Evolutionary conservation across 2,329 filamentous ascomycete species (phyloP).

Genomic region (Claviceps purpurea): DNA sequence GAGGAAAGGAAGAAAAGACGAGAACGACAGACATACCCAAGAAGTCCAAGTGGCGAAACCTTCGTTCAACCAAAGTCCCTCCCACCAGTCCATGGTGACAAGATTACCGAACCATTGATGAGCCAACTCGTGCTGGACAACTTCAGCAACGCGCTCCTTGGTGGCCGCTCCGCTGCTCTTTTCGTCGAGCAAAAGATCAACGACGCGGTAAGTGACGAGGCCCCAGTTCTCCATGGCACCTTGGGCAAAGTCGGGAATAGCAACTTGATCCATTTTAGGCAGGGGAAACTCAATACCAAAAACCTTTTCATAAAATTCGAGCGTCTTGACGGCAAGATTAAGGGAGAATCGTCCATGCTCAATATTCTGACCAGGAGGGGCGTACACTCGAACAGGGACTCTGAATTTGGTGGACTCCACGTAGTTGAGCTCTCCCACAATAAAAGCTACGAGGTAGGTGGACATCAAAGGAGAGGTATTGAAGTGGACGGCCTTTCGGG

Average conservation of each 20-base stretch:
- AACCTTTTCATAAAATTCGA: conserved; percentile 86
- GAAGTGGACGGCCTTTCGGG: conserved; percentile 71
- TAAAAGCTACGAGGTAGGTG: conserved; percentile 87
- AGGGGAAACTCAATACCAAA: conserved; percentile 52
- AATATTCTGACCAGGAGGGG: conserved; percentile 78
- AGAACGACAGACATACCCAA: conserved; percentile 11
- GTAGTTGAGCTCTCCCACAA: conserved; percentile 86
- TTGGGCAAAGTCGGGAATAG: conserved; percentile 88
- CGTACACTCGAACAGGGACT: conserved; percentile 86
- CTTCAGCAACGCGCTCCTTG: conserved; percentile 87
- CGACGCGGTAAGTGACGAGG: conserved; percentile 84
- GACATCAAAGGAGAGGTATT: conserved; percentile 90
- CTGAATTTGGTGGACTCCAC: conserved; percentile 88
- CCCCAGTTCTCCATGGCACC: conserved; percentile 99
- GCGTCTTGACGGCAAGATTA: conserved; percentile 74
- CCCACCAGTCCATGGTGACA: conserved; percentile 98
- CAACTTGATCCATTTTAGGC: conserved; percentile 50
- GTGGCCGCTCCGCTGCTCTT: conserved; percentile 78
- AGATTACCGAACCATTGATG: conserved; percentile 98
- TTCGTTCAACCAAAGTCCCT: conserved; percentile 92
- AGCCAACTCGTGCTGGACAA: conserved; percentile 91
- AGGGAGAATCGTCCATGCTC: conserved; percentile 85
- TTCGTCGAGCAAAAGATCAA: conserved; percentile 71
- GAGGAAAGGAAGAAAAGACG: conserved; percentile 1
- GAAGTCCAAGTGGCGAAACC: conserved; percentile 54